These are phyloP conservation scores for Berkeleyomyces rouxiae DNA, from an alignment of 2,329 filamentous ascomycete genomes.

Conservation along the genomic window DNA sequence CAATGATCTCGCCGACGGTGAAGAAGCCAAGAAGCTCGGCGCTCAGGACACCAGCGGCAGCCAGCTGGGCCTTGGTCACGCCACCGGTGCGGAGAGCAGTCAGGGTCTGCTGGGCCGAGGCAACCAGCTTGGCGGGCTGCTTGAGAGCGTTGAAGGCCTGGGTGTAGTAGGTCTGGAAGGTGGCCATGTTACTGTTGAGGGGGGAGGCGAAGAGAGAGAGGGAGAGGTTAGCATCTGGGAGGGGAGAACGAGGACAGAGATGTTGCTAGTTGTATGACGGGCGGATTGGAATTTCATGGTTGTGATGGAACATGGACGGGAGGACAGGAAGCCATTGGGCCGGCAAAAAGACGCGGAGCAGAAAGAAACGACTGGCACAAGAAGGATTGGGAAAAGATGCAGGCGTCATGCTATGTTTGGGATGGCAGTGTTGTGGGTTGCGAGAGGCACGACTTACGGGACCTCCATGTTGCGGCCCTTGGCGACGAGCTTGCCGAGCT, in stretches of 20 bases:
- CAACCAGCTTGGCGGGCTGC: slow-evolving; percentile 46
- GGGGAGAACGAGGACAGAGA: slow-evolving; percentile 1
- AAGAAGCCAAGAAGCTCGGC: slow-evolving; percentile 94
- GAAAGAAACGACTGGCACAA: background rate
- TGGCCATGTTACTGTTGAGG: slow-evolving; percentile 47
- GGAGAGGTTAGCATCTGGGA: background rate
- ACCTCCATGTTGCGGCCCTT: slow-evolving; percentile 79
- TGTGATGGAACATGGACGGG: background rate
- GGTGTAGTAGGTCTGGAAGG: slow-evolving; percentile 78
- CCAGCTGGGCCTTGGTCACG: slow-evolving; percentile 53
- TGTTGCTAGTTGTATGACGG: slow-evolving; percentile 13
- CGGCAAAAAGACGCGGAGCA: too few species aligned
- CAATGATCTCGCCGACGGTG: slow-evolving; percentile 92
- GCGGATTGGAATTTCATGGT: background rate
- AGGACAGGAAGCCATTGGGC: too few species aligned
- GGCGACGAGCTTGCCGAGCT: slow-evolving; percentile 78
- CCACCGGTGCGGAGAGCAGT: slow-evolving; percentile 45
- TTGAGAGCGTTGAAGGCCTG: slow-evolving; percentile 52
- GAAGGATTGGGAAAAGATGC: background rate
- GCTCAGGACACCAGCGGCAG: slow-evolving; percentile 55
- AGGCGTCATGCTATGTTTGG: background rate
- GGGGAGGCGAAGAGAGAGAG: background rate
- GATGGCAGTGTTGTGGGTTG: background rate
- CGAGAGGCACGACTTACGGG: slow-evolving; percentile 51
- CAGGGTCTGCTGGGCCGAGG: slow-evolving; percentile 39